Base-by-base conservation (phyloP, 2,329 filamentous ascomycete genomes). In the Knoxdaviesia capensis region DNA sequence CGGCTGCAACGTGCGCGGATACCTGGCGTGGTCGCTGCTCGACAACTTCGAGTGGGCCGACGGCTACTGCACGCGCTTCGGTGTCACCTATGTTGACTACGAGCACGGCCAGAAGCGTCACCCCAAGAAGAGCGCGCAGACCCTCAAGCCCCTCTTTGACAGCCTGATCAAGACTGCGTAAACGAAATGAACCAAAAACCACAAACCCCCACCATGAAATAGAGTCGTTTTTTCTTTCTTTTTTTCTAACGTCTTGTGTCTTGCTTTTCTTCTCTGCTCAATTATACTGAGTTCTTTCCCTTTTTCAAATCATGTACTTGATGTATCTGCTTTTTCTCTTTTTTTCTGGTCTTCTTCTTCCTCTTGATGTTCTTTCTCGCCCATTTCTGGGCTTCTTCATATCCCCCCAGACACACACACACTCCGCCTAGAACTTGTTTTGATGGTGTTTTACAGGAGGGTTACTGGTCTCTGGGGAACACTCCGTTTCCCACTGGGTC, bases 41-140 rank as follows among this genome's bases (percentile, higher is more conserved):
- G 85, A 92, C 60, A 88, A 88, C 64, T 88, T 88, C 52, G 83
- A 88, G 59, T 88, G 82, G 82, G 81, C 84, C n/a, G 84, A 92
- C 56, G 44, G 44, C 29, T 93, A 88, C 54, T 77, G 83, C 62
- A 90, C 83, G 37, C 71, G 84, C 36, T 92, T 92, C 52, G 84
- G 84, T 30, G 82, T 86, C 44, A 83, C 78, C 6, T 90, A 70
- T 55, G 83, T 92, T 41, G 83, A 92, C 60, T 92, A 90, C 56
- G 63, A 73, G 51, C 72, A 83, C 49, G 77, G 74, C 29, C 85
- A 92, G 66, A 82, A 78, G 64, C 67, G 84, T 41, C 70, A 77
- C 50, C 77, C 84, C 35, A 93, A 93, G 71, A 84, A 86, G 71
- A 90, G 82, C 56, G 84, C 81, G 20, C 71, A 67, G 58, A 69